Percentiles rank a stretch among this genome's conserved stretches.
These are phyloP conservation scores for Plantago major DNA, from an alignment of 257 asterid genomes.

Conservation along the genomic window DNA sequence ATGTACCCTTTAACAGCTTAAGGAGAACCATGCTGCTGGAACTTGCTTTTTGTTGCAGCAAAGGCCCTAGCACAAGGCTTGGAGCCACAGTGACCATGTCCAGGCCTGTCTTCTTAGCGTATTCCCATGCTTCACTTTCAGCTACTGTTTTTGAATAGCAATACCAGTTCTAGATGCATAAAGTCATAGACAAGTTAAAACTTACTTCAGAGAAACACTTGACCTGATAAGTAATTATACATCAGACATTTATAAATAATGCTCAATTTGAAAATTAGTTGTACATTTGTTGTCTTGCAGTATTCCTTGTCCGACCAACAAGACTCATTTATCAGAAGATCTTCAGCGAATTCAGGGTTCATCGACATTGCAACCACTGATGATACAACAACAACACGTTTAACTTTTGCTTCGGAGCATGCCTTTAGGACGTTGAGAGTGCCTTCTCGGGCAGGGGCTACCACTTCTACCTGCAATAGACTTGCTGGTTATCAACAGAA, in stretches of 20 bases:
- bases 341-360: conserved; percentile 67
- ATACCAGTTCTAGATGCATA: conserved; percentile 68
- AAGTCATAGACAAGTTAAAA: neutral
- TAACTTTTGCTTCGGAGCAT: conserved; percentile 52
- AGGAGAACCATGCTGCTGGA: conserved; percentile 57
- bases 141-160: conserved; percentile 68
- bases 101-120: conserved; percentile 51
- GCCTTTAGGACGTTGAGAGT: conserved; percentile 79
- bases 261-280: too few relatives aligned
- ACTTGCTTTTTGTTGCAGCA: conserved; percentile 52
- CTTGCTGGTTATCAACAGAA: neutral
- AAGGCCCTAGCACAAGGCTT: conserved; percentile 56
- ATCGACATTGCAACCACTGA: conserved; percentile 48
- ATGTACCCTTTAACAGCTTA: conserved; percentile 60
- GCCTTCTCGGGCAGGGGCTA: conserved; percentile 70
- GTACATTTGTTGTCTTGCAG: conserved; percentile 67
- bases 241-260: too few relatives aligned
- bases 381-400: conserved; percentile 63
- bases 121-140: conserved; percentile 61
- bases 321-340: conserved; percentile 47
- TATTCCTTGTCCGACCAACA: conserved; percentile 85
- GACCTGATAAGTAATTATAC: too few relatives aligned
- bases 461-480: conserved; percentile 59
- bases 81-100: conserved; percentile 61
- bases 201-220: too few relatives aligned